Evolutionary conservation across 129 eudicot species (phyloP).

Genomic region (Pseudognaphalium luteoalbum): DNA sequence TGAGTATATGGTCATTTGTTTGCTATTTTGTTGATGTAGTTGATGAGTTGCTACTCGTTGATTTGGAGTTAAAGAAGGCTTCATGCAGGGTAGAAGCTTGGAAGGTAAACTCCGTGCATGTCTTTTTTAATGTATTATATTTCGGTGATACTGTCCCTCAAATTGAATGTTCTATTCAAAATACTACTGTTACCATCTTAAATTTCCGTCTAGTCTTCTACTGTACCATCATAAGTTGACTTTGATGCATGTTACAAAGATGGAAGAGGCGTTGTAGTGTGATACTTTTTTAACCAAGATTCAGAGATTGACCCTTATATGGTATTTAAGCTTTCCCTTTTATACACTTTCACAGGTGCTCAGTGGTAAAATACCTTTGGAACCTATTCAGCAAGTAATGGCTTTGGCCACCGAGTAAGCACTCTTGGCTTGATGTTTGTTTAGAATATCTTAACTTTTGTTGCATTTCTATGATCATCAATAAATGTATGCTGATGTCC

Average conservation of each 20-base stretch:
- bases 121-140: not conserved
- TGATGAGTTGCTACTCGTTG: constrained; percentile 64
- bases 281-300: not conserved
- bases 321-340: not conserved
- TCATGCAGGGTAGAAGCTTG: constrained; percentile 85
- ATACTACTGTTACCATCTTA: not conserved
- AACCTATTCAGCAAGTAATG: constrained; percentile 56
- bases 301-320: not conserved
- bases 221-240: not conserved
- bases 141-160: constrained; percentile 5
- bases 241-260: constrained; percentile 5
- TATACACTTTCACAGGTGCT: constrained; percentile 55
- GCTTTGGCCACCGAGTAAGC: constrained; percentile 70
- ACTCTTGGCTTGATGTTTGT: constrained; percentile 25
- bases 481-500: constrained; percentile 21
- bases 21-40: constrained; percentile 41
- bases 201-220: not conserved
- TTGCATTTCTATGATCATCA: constrained; percentile 11
- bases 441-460: not conserved
- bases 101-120: constrained; percentile 50
- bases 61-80: constrained; percentile 78
- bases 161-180: not conserved
- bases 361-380: constrained; percentile 51
- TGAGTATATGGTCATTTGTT: constrained; percentile 18
- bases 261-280: not conserved